Conservation (phyloP, 257 asterid genomes). For the Misopates orontium region DNA sequence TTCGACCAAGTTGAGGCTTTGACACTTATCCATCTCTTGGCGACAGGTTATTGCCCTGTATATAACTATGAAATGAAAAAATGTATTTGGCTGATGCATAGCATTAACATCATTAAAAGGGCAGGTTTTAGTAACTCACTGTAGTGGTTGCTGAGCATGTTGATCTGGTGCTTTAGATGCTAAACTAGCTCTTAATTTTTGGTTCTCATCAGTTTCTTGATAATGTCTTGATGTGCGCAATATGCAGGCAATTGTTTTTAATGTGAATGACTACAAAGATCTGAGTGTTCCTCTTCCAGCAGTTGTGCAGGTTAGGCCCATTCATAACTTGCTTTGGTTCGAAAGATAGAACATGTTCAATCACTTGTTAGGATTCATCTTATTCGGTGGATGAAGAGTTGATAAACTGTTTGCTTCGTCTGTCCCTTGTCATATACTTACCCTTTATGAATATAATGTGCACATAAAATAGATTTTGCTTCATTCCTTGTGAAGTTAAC, state of each 20-base stretch:
- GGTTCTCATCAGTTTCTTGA: constrained; percentile 22
- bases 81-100: background rate
- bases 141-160: constrained; percentile 8
- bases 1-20: background rate
- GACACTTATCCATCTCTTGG: background rate
- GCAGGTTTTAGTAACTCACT: constrained; percentile 3
- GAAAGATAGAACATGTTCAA: background rate
- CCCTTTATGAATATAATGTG: background rate
- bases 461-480: constrained; percentile 11
- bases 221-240: constrained; percentile 23
- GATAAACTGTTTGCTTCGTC: constrained; percentile 3
- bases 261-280: constrained; percentile 66
- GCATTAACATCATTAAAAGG: background rate
- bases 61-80: background rate
- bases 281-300: constrained; percentile 94
- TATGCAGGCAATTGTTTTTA: constrained; percentile 86
- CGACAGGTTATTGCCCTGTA: background rate
- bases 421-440: background rate
- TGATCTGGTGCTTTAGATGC: constrained; percentile 12
- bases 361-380: constrained; percentile 3
- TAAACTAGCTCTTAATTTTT: background rate
- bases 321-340: constrained; percentile 23
- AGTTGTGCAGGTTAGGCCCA: constrained; percentile 71
- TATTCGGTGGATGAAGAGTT: constrained; percentile 12
- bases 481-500: constrained; percentile 5